These are phyloP conservation scores for Podospora anserina DNA, from an alignment of 495 filamentous ascomycete species.

Conservation along the genomic window DNA sequence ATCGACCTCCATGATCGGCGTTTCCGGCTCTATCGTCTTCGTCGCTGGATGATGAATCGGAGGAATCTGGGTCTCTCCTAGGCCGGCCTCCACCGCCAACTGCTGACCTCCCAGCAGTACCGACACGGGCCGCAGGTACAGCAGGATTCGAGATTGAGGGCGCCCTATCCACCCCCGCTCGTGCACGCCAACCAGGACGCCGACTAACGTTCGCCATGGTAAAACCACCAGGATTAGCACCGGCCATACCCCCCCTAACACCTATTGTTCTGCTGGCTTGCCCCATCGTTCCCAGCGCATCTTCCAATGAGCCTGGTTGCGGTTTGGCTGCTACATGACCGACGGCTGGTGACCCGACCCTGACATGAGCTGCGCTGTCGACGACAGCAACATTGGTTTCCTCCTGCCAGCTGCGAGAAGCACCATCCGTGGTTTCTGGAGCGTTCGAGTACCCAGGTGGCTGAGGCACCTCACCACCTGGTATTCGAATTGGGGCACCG, in stretches of 20 bases:
- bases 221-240: neutral
- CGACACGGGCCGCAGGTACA: neutral
- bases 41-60: neutral
- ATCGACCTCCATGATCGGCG: neutral
- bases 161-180: too few relatives aligned
- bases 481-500: too few relatives aligned
- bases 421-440: neutral
- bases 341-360: neutral
- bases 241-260: neutral
- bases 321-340: neutral
- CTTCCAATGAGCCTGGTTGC: neutral
- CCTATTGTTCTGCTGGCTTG: neutral
- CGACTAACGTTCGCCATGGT: too few relatives aligned
- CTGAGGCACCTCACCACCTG: neutral
- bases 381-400: neutral
- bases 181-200: too few relatives aligned
- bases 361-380: neutral
- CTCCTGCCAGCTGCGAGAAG: neutral
- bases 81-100: neutral
- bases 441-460: neutral
- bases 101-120: neutral
- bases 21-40: neutral
- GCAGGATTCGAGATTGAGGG: neutral
- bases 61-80: neutral
- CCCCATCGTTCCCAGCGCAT: neutral